phyloP scores from a whole-genome alignment of 192 early-diverging fungal species.

The Coemansia sp. region DNA sequence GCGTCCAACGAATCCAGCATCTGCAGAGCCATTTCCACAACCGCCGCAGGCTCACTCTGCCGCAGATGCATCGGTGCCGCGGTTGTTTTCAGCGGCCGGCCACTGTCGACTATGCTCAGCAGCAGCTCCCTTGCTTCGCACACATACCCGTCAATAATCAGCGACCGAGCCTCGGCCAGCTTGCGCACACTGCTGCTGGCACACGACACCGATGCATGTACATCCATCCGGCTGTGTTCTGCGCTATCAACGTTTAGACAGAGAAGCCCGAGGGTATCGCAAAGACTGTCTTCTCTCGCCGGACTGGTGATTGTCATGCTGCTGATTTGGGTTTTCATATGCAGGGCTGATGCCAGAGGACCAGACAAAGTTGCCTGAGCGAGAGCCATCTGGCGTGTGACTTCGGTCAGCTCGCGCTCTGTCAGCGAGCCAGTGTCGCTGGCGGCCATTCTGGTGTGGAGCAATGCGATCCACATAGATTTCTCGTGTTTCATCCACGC shows the following conservation, averaged over 20 bases:
- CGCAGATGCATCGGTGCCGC: neutral
- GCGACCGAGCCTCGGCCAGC: slow-evolving; percentile 11
- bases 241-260: neutral
- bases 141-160: slow-evolving; percentile 12
- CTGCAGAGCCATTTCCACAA: neutral
- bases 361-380: slow-evolving; percentile 15
- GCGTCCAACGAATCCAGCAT: neutral
- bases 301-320: neutral
- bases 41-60: neutral
- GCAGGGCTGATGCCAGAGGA: neutral
- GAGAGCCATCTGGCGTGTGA: slow-evolving; percentile 1
- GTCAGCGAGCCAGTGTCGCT: neutral
- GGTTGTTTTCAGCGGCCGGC: neutral
- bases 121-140: slow-evolving; percentile 18
- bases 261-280: neutral
- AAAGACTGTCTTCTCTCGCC: neutral
- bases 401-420: slow-evolving; percentile 20
- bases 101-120: slow-evolving; percentile 3
- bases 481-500: slow-evolving; percentile 24
- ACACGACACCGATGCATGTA: neutral
- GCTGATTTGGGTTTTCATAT: neutral
- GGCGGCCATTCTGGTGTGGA: too few relatives aligned
- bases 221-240: neutral
- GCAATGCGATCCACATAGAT: too few relatives aligned
- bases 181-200: neutral